A percentile compares a stretch with the other conserved stretches of the same genome.
These are phyloP conservation scores for Coccomyxa sp. DNA, from an alignment of 139 green algal genomes.

Conservation along the genomic window DNA sequence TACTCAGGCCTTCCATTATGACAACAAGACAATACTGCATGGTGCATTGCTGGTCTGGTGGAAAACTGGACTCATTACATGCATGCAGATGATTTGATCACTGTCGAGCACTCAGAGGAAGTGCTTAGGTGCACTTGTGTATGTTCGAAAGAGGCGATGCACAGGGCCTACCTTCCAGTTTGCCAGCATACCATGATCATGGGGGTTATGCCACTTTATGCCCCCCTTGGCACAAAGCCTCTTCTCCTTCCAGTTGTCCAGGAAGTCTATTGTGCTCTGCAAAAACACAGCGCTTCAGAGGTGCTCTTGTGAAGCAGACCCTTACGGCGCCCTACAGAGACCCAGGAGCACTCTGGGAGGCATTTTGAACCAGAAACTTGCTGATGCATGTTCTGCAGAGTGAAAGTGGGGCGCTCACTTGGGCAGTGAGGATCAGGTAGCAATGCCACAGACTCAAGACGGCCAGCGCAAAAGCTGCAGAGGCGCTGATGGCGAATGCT, in stretches of 20 bases:
- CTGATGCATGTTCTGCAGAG: too few relatives aligned
- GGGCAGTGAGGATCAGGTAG: neutral
- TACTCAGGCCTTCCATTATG: too few relatives aligned
- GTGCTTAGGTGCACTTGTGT: neutral
- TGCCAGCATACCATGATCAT: neutral
- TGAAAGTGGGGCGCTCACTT: neutral
- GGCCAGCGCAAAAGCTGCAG: neutral
- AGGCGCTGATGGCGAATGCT: neutral
- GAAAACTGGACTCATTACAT: too few relatives aligned
- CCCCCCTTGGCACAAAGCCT: neutral
- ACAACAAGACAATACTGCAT: too few relatives aligned
- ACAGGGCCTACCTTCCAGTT: neutral
- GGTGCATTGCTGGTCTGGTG: neutral
- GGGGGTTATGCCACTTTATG: neutral
- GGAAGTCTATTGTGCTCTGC: neutral
- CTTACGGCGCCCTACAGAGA: too few relatives aligned
- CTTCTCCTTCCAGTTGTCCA: neutral
- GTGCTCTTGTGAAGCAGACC: neutral
- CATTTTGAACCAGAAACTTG: neutral
- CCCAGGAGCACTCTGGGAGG: too few relatives aligned
- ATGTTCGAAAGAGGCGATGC: neutral
- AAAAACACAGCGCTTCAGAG: conserved; percentile 9
- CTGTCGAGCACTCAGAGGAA: neutral
- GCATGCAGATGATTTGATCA: too few relatives aligned
- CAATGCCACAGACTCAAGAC: neutral